Evolutionary conservation across 1,139 yeast genomes (phyloP).

Genomic region (Yamadazyma aaseri): DNA sequence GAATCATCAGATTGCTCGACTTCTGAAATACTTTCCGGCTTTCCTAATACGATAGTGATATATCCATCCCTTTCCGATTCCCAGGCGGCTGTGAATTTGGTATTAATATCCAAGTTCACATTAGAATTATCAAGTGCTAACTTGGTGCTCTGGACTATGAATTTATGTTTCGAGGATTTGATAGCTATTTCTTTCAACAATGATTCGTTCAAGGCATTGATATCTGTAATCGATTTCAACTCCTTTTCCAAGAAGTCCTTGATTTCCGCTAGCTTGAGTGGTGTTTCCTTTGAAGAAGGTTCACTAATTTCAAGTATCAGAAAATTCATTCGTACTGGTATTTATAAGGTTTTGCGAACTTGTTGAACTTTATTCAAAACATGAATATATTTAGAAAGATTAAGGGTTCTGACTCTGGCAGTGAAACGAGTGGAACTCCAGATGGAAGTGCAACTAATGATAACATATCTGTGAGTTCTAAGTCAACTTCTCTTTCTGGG

Average conservation of each 20-base stretch:
- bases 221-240: constrained; percentile 1
- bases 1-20: constrained; percentile 10
- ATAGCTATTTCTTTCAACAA: constrained; percentile 21
- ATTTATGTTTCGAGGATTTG: constrained; percentile 40
- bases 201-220: constrained; percentile 11
- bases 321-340: constrained; percentile 4
- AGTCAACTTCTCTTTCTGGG: constrained; percentile 9
- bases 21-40: neutral
- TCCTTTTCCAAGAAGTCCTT: constrained; percentile 7
- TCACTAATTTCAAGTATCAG: constrained; percentile 6
- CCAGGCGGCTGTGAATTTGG: constrained; percentile 41
- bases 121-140: constrained; percentile 17
- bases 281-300: constrained; percentile 16
- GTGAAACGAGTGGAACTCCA: neutral
- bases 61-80: constrained; percentile 37
- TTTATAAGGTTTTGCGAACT: constrained; percentile 1
- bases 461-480: constrained; percentile 10
- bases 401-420: neutral
- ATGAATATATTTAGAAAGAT: constrained; percentile 22
- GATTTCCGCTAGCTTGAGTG: constrained; percentile 12
- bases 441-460: constrained; percentile 1
- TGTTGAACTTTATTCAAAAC: neutral
- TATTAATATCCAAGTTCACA: constrained; percentile 19
- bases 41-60: constrained; percentile 11
- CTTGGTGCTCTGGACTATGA: constrained; percentile 29